A percentile compares a stretch with the other conserved stretches of the same genome.
Evolutionary conservation across 75 land plant species (phyloP).

Genomic region (Adiantum capillusveneris): DNA sequence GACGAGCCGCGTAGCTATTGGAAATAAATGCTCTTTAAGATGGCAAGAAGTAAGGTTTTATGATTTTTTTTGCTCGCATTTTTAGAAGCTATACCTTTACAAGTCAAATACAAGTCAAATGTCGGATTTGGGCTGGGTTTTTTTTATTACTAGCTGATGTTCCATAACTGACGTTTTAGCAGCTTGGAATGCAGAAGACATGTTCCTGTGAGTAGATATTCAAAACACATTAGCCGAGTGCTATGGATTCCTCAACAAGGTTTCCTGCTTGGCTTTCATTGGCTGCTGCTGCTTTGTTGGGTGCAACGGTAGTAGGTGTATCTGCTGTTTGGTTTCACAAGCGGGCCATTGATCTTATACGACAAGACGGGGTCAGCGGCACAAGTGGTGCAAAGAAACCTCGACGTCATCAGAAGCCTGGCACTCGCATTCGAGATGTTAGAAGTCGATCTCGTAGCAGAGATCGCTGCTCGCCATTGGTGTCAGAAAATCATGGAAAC

Average conservation of each 20-base stretch:
- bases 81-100: too few species aligned
- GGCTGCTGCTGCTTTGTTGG: conserved; percentile 77
- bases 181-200: too few species aligned
- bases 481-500: background rate
- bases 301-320: conserved; percentile 78
- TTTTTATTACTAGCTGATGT: too few species aligned
- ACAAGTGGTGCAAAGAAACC: background rate
- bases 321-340: conserved; percentile 85
- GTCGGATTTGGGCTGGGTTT: too few species aligned
- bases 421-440: background rate
- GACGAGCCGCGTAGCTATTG: too few species aligned
- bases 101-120: too few species aligned
- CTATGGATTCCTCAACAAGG: background rate
- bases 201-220: too few species aligned
- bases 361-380: conserved; percentile 20
- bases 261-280: conserved; percentile 10
- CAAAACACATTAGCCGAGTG: too few species aligned
- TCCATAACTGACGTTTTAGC: too few species aligned
- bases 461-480: background rate
- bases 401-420: background rate
- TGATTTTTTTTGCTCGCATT: too few species aligned
- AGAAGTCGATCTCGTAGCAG: conserved; percentile 5
- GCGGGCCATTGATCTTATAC: conserved; percentile 61
- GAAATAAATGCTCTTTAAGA: too few species aligned
- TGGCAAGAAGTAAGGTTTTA: too few species aligned